Conservation (phyloP, 164 flowering plant species). For the grape (Vitis vinifera) region ASM3070453v1 NC_081813.1:2331501-2332000, state of each 20-base stretch:
- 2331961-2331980: conserved; percentile 97
- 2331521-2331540: conserved; percentile 57
- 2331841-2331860: conserved; percentile 97
- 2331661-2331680: conserved; percentile 66
- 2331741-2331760: conserved; percentile 2
- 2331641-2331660: conserved; percentile 90
- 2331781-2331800: conserved; percentile 88
- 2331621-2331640: conserved; percentile 92
- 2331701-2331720: conserved; percentile 3
- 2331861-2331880: conserved; percentile 90
- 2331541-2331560: conserved; percentile 95
- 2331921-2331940: conserved; percentile 84
- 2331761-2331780: conserved; percentile 54
- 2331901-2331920: conserved; percentile 97
- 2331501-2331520: conserved; percentile 11
- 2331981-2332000: conserved; percentile 20
- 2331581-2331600: conserved; percentile 96
- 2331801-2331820: conserved; percentile 93
- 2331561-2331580: conserved; percentile 88
- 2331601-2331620: conserved; percentile 91
- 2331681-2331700: background rate
- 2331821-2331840: conserved; percentile 95
- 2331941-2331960: conserved; percentile 92
- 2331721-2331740: background rate
- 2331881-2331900: conserved; percentile 93